Evolutionary conservation across 352 stramenopile genomes (phyloP), one percentile per base, ranked within the genome.

Genomic region (Elongisporangium senticosum): DNA sequence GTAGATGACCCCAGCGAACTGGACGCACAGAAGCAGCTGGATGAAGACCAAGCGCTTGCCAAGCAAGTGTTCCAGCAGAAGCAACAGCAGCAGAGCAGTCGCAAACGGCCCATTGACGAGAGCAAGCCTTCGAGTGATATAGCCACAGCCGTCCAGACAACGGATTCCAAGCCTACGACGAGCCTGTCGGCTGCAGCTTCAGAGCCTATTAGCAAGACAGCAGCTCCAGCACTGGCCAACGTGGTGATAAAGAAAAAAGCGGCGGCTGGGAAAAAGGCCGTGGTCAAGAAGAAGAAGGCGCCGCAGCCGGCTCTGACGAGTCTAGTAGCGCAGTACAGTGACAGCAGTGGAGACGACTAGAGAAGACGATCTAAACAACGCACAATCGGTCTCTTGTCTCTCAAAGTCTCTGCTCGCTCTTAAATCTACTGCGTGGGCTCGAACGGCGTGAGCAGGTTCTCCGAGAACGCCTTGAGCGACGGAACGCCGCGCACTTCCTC

Each of bases 401-500:
- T 4, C n/a, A 28, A 21, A 43, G 40, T 14, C 4, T 56, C n/a
- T 66, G 53, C 17, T 22, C 13, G 14, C 15, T 63, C 39, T 63
- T 26, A 24, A 58, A 39, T 52, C 56, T 81, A 87, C 57, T 83
- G 62, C 50, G 67, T 78, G 24, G 83, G 83, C 62, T 97, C 88
- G 74, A 96, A 97, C 53, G 96, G 96, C 67, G 97, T 94, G 54
- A 98, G 83, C 69, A 98, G 85, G 56, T 97, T 86, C 71, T 97
- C 75, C 5, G 93, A 98, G 72, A 99, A 99, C 20, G 83, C 69
- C 61, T 89, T 94, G 21, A 99, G 79, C 62, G 95, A 89, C 28
- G 96, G 89, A n/a, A 96, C 87, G 55, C 96, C 96, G 53, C 96
- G 87, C 67, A 99, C 97, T 77, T 99, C 97, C 65, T 99, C 94